Percentiles rank a stretch among this genome's conserved stretches.
Conservation (phyloP, 2,329 filamentous ascomycete species). For the Neonectria neomacrospora region DNA sequence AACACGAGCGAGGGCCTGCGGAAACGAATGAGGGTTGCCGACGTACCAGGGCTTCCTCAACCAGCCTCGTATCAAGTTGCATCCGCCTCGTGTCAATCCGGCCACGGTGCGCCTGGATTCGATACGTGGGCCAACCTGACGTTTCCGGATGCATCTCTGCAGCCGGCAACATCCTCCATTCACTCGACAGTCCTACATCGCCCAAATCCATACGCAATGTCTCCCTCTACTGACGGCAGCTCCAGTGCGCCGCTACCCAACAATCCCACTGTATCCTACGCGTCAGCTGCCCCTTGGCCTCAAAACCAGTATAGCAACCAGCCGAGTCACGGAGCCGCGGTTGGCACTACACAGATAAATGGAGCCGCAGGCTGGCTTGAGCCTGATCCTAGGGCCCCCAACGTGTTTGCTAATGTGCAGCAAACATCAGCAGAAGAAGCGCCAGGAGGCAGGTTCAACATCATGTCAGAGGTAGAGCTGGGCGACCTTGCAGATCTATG, state of each 20-base stretch:
- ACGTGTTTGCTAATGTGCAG: not conserved
- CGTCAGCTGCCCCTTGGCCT: not conserved
- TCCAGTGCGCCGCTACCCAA: not conserved
- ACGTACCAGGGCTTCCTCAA: not conserved
- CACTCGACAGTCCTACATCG: not conserved
- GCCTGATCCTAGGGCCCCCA: not conserved
- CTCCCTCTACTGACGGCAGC: not conserved
- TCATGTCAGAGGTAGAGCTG: conserved; percentile 5
- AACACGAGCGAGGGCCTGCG: not conserved
- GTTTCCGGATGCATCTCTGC: not conserved
- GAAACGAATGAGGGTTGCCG: conserved; percentile 4
- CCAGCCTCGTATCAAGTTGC: not conserved
- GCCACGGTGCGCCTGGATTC: not conserved
- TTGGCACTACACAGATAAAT: not conserved
- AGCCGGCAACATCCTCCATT: not conserved
- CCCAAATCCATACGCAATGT: not conserved
- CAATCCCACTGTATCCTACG: not conserved
- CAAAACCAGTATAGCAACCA: not conserved
- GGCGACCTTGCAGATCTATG: conserved; percentile 14
- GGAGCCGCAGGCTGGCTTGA: not conserved
- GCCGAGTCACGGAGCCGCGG: not conserved
- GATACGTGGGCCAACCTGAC: not conserved
- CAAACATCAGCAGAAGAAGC: not conserved
- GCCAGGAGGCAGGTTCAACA: not conserved
- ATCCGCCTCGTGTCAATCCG: not conserved